Percentiles rank a stretch among this genome's conserved stretches.
phyloP scores from a whole-genome alignment of 2,329 filamentous ascomycete species.

The Scortechinia acanthostroma region DNA sequence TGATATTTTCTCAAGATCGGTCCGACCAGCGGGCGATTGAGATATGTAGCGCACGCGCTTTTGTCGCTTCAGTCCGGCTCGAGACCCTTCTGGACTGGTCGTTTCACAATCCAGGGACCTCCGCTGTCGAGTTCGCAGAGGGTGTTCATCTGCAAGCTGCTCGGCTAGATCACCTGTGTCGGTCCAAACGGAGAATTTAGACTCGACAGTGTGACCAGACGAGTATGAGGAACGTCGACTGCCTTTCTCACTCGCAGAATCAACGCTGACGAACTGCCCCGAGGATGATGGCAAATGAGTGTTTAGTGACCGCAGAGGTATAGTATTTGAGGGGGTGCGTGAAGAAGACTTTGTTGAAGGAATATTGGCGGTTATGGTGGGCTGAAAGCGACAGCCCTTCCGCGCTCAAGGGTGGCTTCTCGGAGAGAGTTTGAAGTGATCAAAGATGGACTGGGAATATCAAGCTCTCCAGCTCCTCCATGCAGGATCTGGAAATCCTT shows the following conservation, averaged over 20 bases:
- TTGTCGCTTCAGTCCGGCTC: conserved; percentile 28
- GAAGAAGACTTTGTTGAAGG: background rate
- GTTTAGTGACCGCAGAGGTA: background rate
- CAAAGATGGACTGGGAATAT: too few relatives aligned
- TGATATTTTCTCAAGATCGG: conserved; percentile 44
- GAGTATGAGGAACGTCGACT: background rate
- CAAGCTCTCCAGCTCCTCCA: too few relatives aligned
- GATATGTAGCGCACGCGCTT: conserved; percentile 74
- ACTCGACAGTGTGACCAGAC: background rate
- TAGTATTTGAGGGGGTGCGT: background rate
- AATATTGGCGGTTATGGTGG: background rate
- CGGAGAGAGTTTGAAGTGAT: too few relatives aligned
- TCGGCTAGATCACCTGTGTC: conserved; percentile 93
- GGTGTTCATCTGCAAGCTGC: conserved; percentile 80
- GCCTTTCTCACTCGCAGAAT: background rate
- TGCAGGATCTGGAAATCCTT: too few relatives aligned
- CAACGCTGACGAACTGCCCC: background rate
- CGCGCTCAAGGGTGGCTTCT: too few relatives aligned
- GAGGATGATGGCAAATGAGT: background rate
- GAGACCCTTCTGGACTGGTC: conserved; percentile 16
- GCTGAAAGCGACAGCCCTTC: background rate
- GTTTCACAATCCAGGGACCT: conserved; percentile 55
- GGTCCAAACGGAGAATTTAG: conserved; percentile 52
- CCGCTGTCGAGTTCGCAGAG: conserved; percentile 64
- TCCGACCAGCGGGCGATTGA: too few relatives aligned